These are phyloP conservation scores for Scytalidium lignicola DNA, from an alignment of 2,329 filamentous ascomycete species.

Conservation along the genomic window DNA sequence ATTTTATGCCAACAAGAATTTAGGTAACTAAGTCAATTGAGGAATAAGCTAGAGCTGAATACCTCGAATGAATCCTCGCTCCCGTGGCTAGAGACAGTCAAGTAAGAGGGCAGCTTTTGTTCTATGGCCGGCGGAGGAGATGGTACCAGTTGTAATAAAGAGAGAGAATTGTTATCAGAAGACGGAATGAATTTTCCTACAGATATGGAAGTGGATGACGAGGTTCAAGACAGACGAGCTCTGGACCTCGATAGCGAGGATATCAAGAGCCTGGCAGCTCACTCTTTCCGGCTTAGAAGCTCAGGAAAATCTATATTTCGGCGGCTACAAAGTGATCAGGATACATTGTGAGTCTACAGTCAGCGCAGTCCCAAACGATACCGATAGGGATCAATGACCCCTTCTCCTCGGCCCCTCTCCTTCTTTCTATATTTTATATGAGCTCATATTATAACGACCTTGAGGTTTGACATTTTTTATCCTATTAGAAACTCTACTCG, in stretches of 20 bases:
- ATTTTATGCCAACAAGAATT: too few relatives aligned
- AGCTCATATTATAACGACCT: too few relatives aligned
- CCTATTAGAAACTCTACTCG: conserved; percentile 24
- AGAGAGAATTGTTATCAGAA: neutral
- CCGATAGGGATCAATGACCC: too few relatives aligned
- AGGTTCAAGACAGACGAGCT: neutral
- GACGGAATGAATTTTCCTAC: neutral
- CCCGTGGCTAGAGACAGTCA: neutral
- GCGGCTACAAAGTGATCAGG: neutral
- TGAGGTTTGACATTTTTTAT: too few relatives aligned
- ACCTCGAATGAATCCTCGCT: neutral
- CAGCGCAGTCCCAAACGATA: too few relatives aligned
- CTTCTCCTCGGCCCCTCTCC: too few relatives aligned
- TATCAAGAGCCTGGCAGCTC: neutral
- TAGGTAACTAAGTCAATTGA: too few relatives aligned
- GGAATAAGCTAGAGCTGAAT: too few relatives aligned
- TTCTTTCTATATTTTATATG: too few relatives aligned
- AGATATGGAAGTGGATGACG: neutral
- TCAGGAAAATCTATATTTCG: neutral
- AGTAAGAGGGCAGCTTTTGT: neutral
- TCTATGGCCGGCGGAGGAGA: neutral
- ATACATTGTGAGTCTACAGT: neutral
- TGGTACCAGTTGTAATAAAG: neutral
- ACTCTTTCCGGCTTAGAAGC: neutral
- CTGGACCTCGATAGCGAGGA: neutral